Conservation (phyloP, 73 alveolate species). For the Paraurostyla sp. region DNA sequence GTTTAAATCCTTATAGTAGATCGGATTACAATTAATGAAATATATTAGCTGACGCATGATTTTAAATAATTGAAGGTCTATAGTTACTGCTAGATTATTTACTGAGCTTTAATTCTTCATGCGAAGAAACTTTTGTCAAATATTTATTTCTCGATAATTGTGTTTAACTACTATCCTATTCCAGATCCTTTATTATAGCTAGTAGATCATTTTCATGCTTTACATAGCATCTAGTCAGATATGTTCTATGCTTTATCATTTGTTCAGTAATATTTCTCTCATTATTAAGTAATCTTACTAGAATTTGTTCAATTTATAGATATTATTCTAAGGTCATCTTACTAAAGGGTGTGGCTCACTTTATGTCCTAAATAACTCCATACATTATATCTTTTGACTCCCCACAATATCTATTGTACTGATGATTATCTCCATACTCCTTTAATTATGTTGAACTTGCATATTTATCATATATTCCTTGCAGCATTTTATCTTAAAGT, state of each 20-base stretch:
- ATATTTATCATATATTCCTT: background rate
- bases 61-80: no score
- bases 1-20: no score
- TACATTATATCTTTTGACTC: conserved; percentile 15
- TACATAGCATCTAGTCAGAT: conserved; percentile 22
- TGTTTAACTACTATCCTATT: background rate
- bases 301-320: background rate
- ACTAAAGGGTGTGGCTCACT: background rate
- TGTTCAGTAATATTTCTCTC: background rate
- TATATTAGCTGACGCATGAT: no score
- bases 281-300: background rate
- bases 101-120: background rate
- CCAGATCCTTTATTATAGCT: conserved; percentile 1
- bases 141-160: background rate
- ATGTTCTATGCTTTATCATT: conserved; percentile 29
- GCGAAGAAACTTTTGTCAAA: background rate
- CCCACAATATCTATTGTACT: background rate
- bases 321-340: background rate
- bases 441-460: background rate
- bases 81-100: no score
- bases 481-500: background rate
- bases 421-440: conserved; percentile 5
- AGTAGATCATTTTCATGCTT: conserved; percentile 31
- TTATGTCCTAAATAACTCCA: conserved; percentile 15
- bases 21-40: no score